phyloP scores from a whole-genome alignment of 129 eudicot species.

The Calendula officinalis region DNA sequence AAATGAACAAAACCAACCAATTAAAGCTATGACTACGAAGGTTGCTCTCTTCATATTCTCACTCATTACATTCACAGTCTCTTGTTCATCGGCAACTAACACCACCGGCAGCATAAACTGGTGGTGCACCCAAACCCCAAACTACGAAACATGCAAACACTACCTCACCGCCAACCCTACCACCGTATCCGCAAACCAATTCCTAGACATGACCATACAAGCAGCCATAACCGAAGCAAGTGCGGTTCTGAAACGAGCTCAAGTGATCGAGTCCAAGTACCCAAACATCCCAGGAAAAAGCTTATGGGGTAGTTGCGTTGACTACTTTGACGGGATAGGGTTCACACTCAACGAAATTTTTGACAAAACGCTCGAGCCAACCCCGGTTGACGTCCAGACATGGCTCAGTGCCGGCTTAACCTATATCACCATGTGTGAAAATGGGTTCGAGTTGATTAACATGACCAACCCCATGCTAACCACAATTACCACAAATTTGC shows the following conservation, averaged over 20 bases:
- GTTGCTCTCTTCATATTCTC: constrained; percentile 1
- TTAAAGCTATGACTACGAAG: constrained; percentile 2
- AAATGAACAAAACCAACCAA: background rate
- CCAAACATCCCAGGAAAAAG: constrained; percentile 30
- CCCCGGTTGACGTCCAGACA: constrained; percentile 28
- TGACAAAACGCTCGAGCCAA: constrained; percentile 15
- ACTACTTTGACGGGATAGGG: constrained; percentile 23
- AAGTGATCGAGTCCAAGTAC: constrained; percentile 21
- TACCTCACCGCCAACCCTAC: background rate
- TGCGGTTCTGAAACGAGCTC: constrained; percentile 16
- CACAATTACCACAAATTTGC: constrained; percentile 13
- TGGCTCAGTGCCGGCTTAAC: constrained; percentile 31
- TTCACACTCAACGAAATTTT: constrained; percentile 30
- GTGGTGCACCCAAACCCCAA: constrained; percentile 41
- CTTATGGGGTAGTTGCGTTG: constrained; percentile 30
- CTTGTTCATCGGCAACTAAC: constrained; percentile 23
- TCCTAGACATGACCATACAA: constrained; percentile 13
- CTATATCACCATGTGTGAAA: constrained; percentile 25
- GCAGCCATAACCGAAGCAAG: constrained; percentile 26
- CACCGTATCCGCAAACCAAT: constrained; percentile 11
- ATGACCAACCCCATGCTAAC: constrained; percentile 17
- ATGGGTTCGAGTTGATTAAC: constrained; percentile 28
- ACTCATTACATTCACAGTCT: constrained; percentile 9
- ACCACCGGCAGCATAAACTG: constrained; percentile 17
- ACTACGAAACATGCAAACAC: constrained; percentile 24